phyloP scores from a whole-genome alignment of 192 early-diverging fungal genomes.

The Pilobolus umbonatus region DNA sequence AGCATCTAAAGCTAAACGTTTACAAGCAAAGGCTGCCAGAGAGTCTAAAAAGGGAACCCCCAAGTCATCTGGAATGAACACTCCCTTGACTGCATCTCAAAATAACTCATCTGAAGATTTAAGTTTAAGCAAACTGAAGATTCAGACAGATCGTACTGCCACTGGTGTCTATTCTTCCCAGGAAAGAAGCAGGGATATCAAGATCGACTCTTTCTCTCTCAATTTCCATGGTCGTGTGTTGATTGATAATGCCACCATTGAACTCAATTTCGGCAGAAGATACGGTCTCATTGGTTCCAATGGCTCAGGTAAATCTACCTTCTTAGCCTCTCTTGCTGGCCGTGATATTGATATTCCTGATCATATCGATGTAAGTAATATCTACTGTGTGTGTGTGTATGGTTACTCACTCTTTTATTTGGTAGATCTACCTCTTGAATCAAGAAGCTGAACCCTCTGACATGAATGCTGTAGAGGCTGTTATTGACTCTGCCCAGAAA shows the following conservation, averaged over 20 bases:
- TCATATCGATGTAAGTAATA: constrained; percentile 79
- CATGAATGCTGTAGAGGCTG: constrained; percentile 84
- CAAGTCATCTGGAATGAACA: constrained; percentile 33
- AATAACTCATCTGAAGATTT: constrained; percentile 42
- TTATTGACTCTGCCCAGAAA: constrained; percentile 82
- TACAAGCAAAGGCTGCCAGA: constrained; percentile 63
- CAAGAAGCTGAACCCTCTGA: constrained; percentile 95
- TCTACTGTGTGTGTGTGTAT: not conserved
- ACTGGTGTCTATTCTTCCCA: constrained; percentile 92
- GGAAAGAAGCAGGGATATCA: constrained; percentile 88
- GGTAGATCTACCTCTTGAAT: constrained; percentile 86
- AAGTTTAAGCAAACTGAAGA: constrained; percentile 49
- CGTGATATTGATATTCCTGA: constrained; percentile 94
- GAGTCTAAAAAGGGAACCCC: constrained; percentile 33
- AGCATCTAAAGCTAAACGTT: constrained; percentile 76
- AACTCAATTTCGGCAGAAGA: constrained; percentile 97
- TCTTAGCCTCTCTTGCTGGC: constrained; percentile 86
- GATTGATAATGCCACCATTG: constrained; percentile 89
- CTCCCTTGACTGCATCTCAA: constrained; percentile 26
- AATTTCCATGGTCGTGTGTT: constrained; percentile 92
- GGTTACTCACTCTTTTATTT: not conserved
- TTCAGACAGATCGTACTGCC: constrained; percentile 77
- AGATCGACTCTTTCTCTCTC: constrained; percentile 92
- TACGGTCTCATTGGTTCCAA: constrained; percentile 90
- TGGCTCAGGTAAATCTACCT: constrained; percentile 90